Evolutionary conservation across 768 basidiomycete genomes (phyloP).

Genomic region (Pisolithus microcarpus): DNA sequence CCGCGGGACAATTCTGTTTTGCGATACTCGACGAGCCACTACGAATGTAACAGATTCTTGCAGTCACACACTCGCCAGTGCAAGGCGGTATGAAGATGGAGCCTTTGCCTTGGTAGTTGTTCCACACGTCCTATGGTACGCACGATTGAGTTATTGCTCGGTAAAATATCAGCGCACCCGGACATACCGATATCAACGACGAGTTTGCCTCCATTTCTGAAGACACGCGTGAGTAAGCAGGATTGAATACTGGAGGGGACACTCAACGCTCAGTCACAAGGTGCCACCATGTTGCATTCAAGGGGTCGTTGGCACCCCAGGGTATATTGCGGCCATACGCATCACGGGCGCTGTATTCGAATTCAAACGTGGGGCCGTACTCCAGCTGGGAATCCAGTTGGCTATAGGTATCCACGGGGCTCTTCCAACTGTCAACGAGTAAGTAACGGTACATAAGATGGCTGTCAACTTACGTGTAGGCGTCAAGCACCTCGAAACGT

Average conservation of each 20-base stretch:
- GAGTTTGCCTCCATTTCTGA: constrained; percentile 54
- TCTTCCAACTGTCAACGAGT: constrained; percentile 44
- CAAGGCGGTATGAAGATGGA: constrained; percentile 50
- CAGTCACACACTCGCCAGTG: constrained; percentile 51
- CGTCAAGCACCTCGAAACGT: constrained; percentile 75
- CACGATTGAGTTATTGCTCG: background rate
- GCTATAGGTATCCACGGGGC: constrained; percentile 54
- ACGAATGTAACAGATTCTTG: constrained; percentile 72
- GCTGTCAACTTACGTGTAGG: constrained; percentile 53
- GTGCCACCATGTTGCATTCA: constrained; percentile 84
- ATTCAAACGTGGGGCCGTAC: constrained; percentile 52
- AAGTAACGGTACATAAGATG: background rate
- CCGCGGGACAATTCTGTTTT: constrained; percentile 48
- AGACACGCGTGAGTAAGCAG: background rate
- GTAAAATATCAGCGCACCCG: background rate
- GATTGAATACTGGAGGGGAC: background rate
- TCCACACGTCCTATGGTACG: constrained; percentile 46
- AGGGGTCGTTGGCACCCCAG: constrained; percentile 58
- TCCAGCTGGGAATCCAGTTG: constrained; percentile 48
- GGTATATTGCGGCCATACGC: constrained; percentile 51
- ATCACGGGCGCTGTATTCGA: constrained; percentile 65
- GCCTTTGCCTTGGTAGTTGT: constrained; percentile 63
- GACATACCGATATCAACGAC: constrained; percentile 49
- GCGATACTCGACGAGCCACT: constrained; percentile 64
- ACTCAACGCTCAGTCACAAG: constrained; percentile 61